A percentile compares a stretch with the other conserved stretches of the same genome.
These are phyloP conservation scores for Quercus alba DNA, from an alignment of 306 rosid species.

Conservation along the genomic window DNA sequence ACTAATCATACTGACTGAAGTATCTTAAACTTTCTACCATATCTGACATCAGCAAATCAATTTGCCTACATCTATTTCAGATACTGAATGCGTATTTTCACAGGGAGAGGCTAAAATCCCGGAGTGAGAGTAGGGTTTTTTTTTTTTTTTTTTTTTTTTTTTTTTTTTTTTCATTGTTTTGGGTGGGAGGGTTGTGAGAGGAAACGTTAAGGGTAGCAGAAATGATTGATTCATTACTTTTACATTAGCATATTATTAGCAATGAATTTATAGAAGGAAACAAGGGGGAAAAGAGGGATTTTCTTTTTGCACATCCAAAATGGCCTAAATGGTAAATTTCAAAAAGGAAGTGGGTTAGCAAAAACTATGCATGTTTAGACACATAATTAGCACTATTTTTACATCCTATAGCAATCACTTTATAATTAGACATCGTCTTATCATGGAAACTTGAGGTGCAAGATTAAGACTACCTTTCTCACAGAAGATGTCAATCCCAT, in stretches of 20 bases:
- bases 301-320: neutral
- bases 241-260: neutral
- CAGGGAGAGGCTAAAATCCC: neutral
- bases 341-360: neutral
- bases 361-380: no score
- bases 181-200: neutral
- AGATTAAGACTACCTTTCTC: slow-evolving; percentile 59
- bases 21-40: neutral
- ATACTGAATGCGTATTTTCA: neutral
- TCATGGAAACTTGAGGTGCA: neutral
- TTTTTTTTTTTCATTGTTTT: no score
- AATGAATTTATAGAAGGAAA: neutral
- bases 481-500: slow-evolving; percentile 90
- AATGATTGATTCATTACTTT: neutral
- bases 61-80: neutral
- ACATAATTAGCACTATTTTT: neutral
- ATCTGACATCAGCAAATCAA: neutral
- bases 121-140: neutral
- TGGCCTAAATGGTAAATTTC: neutral
- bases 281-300: neutral
- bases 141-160: no score
- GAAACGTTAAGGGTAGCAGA: neutral
- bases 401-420: neutral
- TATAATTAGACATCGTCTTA: neutral
- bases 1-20: neutral